Percentiles rank a stretch among this genome's conserved stretches.
Conservation (phyloP, 2,329 filamentous ascomycete genomes). For the Penicillium sclerotigenum region DNA sequence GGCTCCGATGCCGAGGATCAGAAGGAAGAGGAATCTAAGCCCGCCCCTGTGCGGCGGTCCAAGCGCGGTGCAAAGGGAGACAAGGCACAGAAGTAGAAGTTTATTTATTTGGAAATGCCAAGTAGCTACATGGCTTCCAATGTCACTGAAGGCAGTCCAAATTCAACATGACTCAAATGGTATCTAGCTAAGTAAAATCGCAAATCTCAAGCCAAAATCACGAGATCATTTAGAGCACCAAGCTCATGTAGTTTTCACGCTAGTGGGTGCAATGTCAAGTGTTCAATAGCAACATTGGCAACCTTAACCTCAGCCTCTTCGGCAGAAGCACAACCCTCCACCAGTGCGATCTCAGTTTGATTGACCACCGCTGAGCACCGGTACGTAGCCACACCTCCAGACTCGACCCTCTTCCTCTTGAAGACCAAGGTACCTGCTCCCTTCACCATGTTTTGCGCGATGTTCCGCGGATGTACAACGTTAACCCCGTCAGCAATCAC, state of each 20-base stretch:
- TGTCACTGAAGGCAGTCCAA: background rate
- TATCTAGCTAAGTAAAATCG: background rate
- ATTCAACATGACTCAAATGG: background rate
- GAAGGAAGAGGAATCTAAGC: conserved; percentile 10
- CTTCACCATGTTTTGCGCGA: conserved; percentile 58
- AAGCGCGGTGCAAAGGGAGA: conserved; percentile 27
- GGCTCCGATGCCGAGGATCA: conserved; percentile 22
- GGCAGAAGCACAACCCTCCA: conserved; percentile 24
- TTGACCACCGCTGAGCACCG: conserved; percentile 18
- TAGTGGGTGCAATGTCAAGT: conserved; percentile 2
- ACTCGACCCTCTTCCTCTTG: conserved; percentile 13
- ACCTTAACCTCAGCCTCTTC: conserved; percentile 33
- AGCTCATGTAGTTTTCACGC: background rate
- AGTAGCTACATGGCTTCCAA: background rate
- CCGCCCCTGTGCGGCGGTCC: conserved; percentile 20
- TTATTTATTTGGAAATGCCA: background rate
- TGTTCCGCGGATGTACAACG: conserved; percentile 62
- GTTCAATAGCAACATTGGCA: conserved; percentile 18
- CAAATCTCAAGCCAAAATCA: background rate
- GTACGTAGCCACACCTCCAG: conserved; percentile 20
- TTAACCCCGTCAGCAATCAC: conserved; percentile 59
- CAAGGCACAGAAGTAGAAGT: conserved; percentile 23
- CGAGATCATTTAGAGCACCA: background rate
- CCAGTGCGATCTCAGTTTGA: conserved; percentile 15
- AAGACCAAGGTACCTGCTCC: conserved; percentile 12